A percentile compares a stretch with the other conserved stretches of the same genome.
Evolutionary conservation across 2,329 filamentous ascomycete genomes (phyloP).

Genomic region (Cladobotryum protrusum): DNA sequence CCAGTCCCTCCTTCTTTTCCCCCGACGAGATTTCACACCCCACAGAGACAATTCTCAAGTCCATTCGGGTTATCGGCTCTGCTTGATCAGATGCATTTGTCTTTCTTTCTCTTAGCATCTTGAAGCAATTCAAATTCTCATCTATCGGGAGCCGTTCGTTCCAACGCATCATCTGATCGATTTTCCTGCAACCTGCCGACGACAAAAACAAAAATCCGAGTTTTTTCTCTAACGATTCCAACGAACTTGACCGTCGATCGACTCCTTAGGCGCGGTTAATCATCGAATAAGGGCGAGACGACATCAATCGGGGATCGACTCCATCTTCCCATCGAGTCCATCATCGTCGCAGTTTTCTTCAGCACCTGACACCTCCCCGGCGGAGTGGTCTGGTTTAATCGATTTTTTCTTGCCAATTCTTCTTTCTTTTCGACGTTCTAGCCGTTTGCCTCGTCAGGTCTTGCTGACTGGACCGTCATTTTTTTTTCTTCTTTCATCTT

Average conservation of each 20-base stretch:
- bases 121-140: constrained; percentile 4
- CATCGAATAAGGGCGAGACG: background rate
- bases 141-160: constrained; percentile 9
- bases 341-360: too few relatives aligned
- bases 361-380: too few relatives aligned
- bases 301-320: background rate
- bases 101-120: constrained; percentile 4
- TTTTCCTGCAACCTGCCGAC: constrained; percentile 1
- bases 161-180: background rate
- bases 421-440: too few relatives aligned
- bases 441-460: too few relatives aligned
- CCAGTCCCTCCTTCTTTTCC: constrained; percentile 32
- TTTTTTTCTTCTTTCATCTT: constrained; percentile 8
- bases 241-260: constrained; percentile 6
- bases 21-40: constrained; percentile 9
- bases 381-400: too few relatives aligned
- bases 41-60: constrained; percentile 9
- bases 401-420: too few relatives aligned
- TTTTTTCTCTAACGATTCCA: constrained; percentile 1
- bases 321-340: too few relatives aligned
- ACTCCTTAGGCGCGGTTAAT: constrained; percentile 3
- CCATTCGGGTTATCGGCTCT: constrained; percentile 8
- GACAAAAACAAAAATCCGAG: background rate
- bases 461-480: background rate
- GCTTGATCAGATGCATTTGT: constrained; percentile 10